Evolutionary conservation across 441 rosid species (phyloP).

Genomic region (Mallotus japonicus): DNA sequence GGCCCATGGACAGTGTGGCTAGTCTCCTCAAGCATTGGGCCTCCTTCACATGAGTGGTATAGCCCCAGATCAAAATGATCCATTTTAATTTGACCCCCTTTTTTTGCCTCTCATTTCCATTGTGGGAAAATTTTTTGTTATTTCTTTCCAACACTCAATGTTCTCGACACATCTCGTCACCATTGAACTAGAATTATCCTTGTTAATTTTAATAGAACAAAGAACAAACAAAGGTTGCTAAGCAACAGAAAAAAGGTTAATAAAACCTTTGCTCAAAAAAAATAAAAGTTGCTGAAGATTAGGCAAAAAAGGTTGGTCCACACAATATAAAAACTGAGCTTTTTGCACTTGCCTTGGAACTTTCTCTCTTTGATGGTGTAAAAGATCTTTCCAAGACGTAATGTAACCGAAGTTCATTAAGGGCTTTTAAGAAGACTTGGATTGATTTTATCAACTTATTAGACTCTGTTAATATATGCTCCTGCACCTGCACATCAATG

Average conservation of each 20-base stretch:
- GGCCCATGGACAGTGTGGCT: too few species aligned
- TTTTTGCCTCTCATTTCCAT: too few species aligned
- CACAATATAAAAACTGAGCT: constrained; percentile 16
- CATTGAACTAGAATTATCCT: neutral
- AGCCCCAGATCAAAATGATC: too few species aligned
- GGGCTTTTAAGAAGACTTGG: constrained; percentile 76
- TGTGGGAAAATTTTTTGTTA: too few species aligned
- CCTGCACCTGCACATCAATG: constrained; percentile 60
- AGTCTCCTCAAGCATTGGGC: too few species aligned
- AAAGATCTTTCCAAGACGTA: constrained; percentile 60
- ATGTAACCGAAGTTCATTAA: constrained; percentile 85
- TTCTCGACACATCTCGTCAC: neutral
- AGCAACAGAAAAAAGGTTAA: neutral
- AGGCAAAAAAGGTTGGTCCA: too few species aligned
- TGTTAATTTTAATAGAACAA: neutral
- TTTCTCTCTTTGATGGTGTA: constrained; percentile 53
- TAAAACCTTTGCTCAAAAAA: neutral
- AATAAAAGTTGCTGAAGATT: too few species aligned
- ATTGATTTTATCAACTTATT: constrained; percentile 82
- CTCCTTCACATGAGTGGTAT: too few species aligned
- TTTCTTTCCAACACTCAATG: neutral
- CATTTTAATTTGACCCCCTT: too few species aligned
- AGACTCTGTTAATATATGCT: constrained; percentile 65
- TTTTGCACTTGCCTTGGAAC: constrained; percentile 49
- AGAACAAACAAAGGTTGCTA: neutral